phyloP scores from a whole-genome alignment of 2,329 filamentous ascomycete species.

The Paecilomyces sp. region DNA sequence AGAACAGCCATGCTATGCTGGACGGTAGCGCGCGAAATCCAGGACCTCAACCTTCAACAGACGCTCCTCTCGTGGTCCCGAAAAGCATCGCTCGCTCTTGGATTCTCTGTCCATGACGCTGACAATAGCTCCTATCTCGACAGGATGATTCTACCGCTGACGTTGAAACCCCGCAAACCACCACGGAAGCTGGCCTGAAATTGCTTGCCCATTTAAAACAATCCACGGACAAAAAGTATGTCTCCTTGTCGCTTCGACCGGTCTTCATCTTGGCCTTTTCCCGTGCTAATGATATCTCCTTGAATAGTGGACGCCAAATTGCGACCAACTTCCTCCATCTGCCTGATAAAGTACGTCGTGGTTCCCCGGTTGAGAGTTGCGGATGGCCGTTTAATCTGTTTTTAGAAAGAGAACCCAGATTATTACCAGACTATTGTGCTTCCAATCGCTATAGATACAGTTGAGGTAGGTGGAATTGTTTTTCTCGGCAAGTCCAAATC shows the following conservation, averaged over 20 bases:
- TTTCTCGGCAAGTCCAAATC: neutral
- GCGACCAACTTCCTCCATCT: slow-evolving; percentile 69
- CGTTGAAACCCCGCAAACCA: slow-evolving; percentile 58
- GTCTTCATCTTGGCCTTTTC: neutral
- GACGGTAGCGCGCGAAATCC: neutral
- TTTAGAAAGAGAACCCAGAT: slow-evolving; percentile 53
- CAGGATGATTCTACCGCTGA: slow-evolving; percentile 10
- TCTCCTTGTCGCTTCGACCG: slow-evolving; percentile 10
- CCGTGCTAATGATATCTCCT: slow-evolving; percentile 7
- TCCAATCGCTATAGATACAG: slow-evolving; percentile 69
- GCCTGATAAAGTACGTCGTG: slow-evolving; percentile 45
- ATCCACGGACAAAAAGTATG: slow-evolving; percentile 75
- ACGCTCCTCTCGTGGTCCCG: neutral
- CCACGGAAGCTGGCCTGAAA: slow-evolving; percentile 62
- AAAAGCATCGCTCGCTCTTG: neutral
- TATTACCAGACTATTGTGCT: slow-evolving; percentile 74
- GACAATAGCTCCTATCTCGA: neutral
- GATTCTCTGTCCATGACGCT: slow-evolving; percentile 1
- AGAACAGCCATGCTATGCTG: neutral
- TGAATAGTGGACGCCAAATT: slow-evolving; percentile 60
- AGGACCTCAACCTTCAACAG: neutral
- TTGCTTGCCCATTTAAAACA: slow-evolving; percentile 69
- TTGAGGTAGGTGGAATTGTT: slow-evolving; percentile 50
- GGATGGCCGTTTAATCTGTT: neutral
- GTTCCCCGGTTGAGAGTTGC: neutral